Evolutionary conservation across 176 grass and related monocot genomes (phyloP), one percentile per base, ranked within the genome.

Genomic region (Ensete ventricosum): DNA sequence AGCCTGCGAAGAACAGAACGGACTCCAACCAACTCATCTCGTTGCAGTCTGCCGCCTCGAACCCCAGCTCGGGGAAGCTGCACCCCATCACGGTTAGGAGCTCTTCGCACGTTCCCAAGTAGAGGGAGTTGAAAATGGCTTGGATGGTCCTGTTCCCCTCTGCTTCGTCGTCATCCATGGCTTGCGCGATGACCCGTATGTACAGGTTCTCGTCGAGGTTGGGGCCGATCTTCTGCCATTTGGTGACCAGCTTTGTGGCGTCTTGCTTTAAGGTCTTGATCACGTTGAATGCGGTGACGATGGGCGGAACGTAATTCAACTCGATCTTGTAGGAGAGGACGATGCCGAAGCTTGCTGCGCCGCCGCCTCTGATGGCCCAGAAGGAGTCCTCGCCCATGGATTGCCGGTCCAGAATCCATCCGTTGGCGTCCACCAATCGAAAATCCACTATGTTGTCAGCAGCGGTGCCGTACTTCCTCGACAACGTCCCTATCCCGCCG

Each of bases 311-410:
- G 24, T 72, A 3, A 1, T 74, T 79, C 55, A 82, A 34, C 62
- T 49, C 78, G 80, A 86, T 69, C 77, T 82, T 74, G 29, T 74
- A 86, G 54, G 79, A 13, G 20, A 86, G 54, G 54, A 82, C 64
- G 68, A 86, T 67, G 29, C 74, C 84, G 71, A 85, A 85, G 73
- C 83, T 85, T 34, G 74, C 84, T 1, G 54, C 79, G 8, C 79
- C 79, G 8, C 84, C 84, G 24, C 84, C 83, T 62, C 73, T 81
- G 19, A 85, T 68, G 55, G 84, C 84, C 79, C 84, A 86, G 72
- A 86, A 86, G 14, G 62, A 48, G 68, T 78, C 79, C 57, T 82
- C 84, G 19, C 84, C 79, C 84, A 86, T 85, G 25, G 74, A 74
- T 72, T 73, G 51, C 67, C 74, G 65, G 50, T 78, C 54, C 13